Base-by-base conservation (phyloP, 2,329 filamentous ascomycete species). In the Triangularia verruculosa region DNA sequence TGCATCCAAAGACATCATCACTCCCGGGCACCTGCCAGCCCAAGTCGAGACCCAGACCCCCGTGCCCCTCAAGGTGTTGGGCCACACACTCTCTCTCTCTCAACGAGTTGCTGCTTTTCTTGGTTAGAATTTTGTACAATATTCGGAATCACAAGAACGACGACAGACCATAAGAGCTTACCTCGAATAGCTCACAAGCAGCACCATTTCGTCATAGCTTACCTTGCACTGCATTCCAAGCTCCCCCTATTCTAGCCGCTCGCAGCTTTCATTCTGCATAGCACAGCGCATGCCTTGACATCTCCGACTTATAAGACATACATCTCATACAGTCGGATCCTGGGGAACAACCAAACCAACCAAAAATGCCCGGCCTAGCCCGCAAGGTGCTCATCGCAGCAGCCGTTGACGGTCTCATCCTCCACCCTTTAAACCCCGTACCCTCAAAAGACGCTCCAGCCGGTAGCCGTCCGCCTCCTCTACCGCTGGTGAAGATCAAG, bases 331-430 rank as follows among this genome's bases (percentile, higher is more conserved):
- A 59, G 57, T 25, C 55, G n/a, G n/a, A n/a, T n/a, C n/a, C n/a
- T n/a, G 15, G 32, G 12, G 32, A 34, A 59, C 24, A 59, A 34
- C 30, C 24, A 47, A 47, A 28, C 7, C 2, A 30, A 55, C 55
- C 51, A 56, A 58, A 59, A 61, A 95, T 96, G 92, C 89, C 92
- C 62, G 83, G 85, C 68, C 80, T 96, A 65, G 87, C 90, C 64
- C 89, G 91, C 74, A 96, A 95, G 78, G 79, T 96, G 61, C 74
- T 93, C 68, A 86, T 97, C 69, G 89, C 89, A 76, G 92, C 93
- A 61, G 88, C 92, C 25, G 86, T 89, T 61, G 93, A 97, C 72
- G 93, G 93, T 63, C 82, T 97, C 59, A 81, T 96, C 67, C 83
- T 97, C 53, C 91, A 95, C 72, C 89, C 91, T 25, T 79, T 90